Conservation (phyloP, 345 rosid species). For the Conringia planisiliqua region DNA sequence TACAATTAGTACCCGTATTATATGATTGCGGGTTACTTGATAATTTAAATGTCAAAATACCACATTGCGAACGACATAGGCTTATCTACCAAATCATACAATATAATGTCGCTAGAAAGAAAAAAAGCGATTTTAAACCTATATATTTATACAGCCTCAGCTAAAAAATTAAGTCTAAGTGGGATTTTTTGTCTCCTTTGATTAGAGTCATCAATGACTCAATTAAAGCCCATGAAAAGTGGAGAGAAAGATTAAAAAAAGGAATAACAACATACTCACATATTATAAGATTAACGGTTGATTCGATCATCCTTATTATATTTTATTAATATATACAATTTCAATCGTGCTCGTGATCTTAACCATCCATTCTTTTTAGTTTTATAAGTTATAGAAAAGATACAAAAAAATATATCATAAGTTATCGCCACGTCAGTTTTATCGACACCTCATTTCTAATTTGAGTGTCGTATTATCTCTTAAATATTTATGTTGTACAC, state of each 20-base stretch:
- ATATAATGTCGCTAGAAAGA: background rate
- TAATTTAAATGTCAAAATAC: background rate
- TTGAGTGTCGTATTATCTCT: background rate
- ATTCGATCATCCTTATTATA: conserved; percentile 26
- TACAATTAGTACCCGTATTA: background rate
- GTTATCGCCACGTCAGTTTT: conserved; percentile 36
- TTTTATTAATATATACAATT: background rate
- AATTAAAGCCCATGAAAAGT: conserved; percentile 20
- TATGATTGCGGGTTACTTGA: background rate
- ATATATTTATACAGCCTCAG: background rate
- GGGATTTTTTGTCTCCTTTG: conserved; percentile 27
- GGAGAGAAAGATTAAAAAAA: background rate
- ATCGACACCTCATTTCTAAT: conserved; percentile 27
- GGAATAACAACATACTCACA: background rate
- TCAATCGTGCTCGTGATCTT: conserved; percentile 30
- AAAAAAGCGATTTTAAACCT: background rate
- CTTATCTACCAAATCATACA: conserved; percentile 5
- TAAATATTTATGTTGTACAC: conserved; percentile 5
- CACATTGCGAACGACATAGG: background rate
- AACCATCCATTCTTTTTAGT: conserved; percentile 17
- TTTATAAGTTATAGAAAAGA: conserved; percentile 11
- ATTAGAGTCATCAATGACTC: conserved; percentile 36
- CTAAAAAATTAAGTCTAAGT: conserved; percentile 10
- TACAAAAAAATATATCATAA: conserved; percentile 14
- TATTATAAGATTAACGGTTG: conserved; percentile 25